These are phyloP conservation scores for Cryptococcus neoformans DNA, from an alignment of 1,284 basidiomycete species.

Conservation along the genomic window DNA sequence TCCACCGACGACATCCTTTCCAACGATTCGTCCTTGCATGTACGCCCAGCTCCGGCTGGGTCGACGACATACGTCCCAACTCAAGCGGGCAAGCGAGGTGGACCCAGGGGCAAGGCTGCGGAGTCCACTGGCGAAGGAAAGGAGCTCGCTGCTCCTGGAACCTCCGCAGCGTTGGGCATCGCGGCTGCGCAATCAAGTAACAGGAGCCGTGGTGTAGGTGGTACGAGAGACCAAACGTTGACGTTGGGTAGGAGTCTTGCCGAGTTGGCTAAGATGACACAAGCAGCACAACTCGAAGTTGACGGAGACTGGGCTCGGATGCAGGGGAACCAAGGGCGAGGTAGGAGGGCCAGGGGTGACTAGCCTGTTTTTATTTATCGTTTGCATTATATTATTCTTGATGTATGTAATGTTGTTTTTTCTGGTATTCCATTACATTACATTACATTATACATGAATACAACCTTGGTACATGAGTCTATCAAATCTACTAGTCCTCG, in stretches of 20 bases:
- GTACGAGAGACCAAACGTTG: constrained; percentile 23
- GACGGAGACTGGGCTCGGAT: constrained; percentile 49
- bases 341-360: constrained; percentile 38
- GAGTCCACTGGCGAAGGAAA: constrained; percentile 22
- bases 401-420: constrained; percentile 1
- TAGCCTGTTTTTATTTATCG: constrained; percentile 6
- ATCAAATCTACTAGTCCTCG: constrained; percentile 8
- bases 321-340: constrained; percentile 36
- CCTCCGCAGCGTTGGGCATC: constrained; percentile 34
- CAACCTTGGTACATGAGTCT: neutral
- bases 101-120: constrained; percentile 31
- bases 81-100: constrained; percentile 37
- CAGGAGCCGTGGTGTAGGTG: constrained; percentile 32
- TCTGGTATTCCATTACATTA: neutral
- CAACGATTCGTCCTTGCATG: constrained; percentile 35
- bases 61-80: constrained; percentile 16
- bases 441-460: neutral
- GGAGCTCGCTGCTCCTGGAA: constrained; percentile 36
- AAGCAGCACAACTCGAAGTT: constrained; percentile 42
- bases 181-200: constrained; percentile 24
- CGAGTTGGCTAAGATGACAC: constrained; percentile 45
- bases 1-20: constrained; percentile 45
- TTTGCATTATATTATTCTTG: neutral
- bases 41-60: constrained; percentile 34
- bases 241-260: constrained; percentile 47